phyloP scores from a whole-genome alignment of 2,329 filamentous ascomycete species.

The Parafenestella ontariensis region DNA sequence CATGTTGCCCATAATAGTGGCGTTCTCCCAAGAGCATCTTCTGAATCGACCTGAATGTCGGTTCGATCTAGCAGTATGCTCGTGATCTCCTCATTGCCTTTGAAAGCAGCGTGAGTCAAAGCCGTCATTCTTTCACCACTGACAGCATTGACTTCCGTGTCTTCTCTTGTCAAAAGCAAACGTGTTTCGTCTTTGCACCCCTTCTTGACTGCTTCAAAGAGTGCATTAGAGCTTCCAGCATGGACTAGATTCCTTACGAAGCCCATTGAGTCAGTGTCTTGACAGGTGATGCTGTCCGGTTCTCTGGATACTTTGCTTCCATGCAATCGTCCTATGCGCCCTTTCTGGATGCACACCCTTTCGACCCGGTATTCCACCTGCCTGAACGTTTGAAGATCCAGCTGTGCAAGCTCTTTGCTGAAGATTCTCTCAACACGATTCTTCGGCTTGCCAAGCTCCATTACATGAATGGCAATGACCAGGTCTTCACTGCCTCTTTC shows the following conservation, averaged over 20 bases:
- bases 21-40: slow-evolving; percentile 6
- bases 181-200: not conserved
- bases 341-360: not conserved
- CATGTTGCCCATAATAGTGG: slow-evolving; percentile 11
- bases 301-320: not conserved
- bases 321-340: not conserved
- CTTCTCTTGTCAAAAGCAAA: not conserved
- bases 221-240: not conserved
- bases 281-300: not conserved
- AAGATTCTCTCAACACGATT: not conserved
- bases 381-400: not conserved
- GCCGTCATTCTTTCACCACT: not conserved
- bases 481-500: not conserved
- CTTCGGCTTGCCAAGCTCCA: not conserved
- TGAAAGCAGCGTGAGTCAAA: not conserved
- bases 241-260: not conserved
- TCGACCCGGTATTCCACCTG: not conserved
- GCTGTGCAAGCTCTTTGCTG: not conserved
- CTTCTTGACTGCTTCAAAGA: not conserved
- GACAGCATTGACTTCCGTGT: not conserved
- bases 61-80: not conserved
- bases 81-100: not conserved
- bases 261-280: no score
- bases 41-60: slow-evolving; percentile 3
- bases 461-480: not conserved